phyloP scores from a whole-genome alignment of 192 early-diverging fungal genomes.

The Mortierella antarctica region DNA sequence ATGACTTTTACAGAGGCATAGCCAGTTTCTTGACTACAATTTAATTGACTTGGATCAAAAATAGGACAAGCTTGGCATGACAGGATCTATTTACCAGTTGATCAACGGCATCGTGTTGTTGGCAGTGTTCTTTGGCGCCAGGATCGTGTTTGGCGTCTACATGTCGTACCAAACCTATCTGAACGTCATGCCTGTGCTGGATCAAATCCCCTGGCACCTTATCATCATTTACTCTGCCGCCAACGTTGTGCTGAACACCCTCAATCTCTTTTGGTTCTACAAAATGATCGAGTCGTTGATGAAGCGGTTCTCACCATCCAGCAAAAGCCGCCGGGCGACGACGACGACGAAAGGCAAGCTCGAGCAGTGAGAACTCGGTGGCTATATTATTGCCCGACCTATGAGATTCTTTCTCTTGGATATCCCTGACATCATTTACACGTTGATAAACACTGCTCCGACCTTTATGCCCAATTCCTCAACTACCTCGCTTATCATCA shows the following conservation, averaged over 20 bases:
- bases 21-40: background rate
- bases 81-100: slow-evolving; percentile 80
- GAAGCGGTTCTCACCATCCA: slow-evolving; percentile 51
- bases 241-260: slow-evolving; percentile 69
- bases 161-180: slow-evolving; percentile 73
- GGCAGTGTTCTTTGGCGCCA: slow-evolving; percentile 75
- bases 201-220: slow-evolving; percentile 51
- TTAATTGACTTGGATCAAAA: background rate
- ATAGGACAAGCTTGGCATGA: slow-evolving; percentile 88
- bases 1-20: background rate
- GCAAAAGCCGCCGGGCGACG: background rate
- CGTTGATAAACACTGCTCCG: background rate
- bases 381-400: background rate
- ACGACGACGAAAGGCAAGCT: background rate
- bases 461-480: background rate
- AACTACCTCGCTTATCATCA: too few relatives aligned
- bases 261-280: slow-evolving; percentile 74
- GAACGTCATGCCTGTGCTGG: slow-evolving; percentile 34
- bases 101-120: slow-evolving; percentile 88
- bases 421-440: background rate
- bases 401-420: background rate
- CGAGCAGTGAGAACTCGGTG: background rate
- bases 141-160: slow-evolving; percentile 81
- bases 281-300: slow-evolving; percentile 62
- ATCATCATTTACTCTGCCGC: slow-evolving; percentile 62